These are phyloP conservation scores for Przewalskia tangutica DNA, from an alignment of 257 asterid species.

Conservation along the genomic window DNA sequence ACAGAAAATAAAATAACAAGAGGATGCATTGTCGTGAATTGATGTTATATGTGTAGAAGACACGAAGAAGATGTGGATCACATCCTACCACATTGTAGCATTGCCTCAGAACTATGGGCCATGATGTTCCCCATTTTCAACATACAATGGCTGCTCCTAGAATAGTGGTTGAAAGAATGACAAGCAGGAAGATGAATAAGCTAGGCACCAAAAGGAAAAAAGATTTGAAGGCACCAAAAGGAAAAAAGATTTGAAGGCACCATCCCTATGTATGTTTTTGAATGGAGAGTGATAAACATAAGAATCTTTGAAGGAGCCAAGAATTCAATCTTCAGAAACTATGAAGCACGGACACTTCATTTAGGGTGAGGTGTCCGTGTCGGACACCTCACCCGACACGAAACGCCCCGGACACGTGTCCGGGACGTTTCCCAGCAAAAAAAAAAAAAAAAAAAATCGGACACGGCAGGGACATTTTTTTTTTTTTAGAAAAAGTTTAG, in stretches of 20 bases:
- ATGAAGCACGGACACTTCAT: too few relatives aligned
- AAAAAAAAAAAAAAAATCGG: too few relatives aligned
- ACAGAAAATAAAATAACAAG: background rate
- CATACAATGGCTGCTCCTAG: background rate
- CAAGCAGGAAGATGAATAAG: background rate
- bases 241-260: background rate
- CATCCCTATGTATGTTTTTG: background rate
- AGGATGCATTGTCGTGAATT: background rate
- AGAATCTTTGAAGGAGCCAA: background rate
- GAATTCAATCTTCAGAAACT: background rate
- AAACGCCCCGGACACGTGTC: too few relatives aligned
- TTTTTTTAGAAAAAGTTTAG: too few relatives aligned
- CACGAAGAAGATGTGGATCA: background rate
- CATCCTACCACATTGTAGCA: background rate
- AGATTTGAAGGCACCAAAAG: background rate
- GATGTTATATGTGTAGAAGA: background rate
- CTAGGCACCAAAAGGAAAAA: background rate
- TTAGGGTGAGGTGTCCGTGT: too few relatives aligned
- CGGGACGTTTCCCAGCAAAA: too few relatives aligned
- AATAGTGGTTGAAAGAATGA: background rate
- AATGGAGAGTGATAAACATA: background rate
- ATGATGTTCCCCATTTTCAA: background rate
- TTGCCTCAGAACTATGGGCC: background rate
- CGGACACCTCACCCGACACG: too few relatives aligned
- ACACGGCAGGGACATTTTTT: too few relatives aligned